These are phyloP conservation scores for Ustilago trichophora DNA, from an alignment of 1,284 basidiomycete genomes.

Conservation along the genomic window DNA sequence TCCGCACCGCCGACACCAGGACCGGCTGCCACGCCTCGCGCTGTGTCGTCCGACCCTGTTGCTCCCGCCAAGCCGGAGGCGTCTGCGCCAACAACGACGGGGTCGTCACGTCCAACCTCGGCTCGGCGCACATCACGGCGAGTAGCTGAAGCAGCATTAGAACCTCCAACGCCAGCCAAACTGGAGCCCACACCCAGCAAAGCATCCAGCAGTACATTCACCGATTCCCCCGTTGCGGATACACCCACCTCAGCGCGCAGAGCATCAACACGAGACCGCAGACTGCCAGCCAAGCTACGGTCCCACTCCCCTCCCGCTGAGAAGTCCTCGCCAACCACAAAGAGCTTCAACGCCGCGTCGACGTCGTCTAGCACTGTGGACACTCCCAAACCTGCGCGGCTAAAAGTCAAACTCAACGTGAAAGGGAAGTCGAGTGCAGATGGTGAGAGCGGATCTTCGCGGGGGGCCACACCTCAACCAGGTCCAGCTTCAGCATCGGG, in stretches of 20 bases:
- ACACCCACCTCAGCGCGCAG: conserved; percentile 1
- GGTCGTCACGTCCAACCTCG: too few species aligned
- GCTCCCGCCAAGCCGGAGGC: too few species aligned
- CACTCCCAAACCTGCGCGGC: too few species aligned
- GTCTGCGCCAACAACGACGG: too few species aligned
- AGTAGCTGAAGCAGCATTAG: too few species aligned
- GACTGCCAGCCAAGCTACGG: conserved; percentile 7
- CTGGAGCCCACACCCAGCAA: too few species aligned
- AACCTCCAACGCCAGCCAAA: too few species aligned
- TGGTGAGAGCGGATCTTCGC: conserved; percentile 17
- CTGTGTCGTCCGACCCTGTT: conserved; percentile 15
- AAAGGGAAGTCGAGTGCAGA: conserved; percentile 2
- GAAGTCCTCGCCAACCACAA: conserved; percentile 2
- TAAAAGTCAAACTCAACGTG: conserved; percentile 19
- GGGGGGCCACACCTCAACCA: conserved; percentile 15
- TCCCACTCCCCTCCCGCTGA: conserved; percentile 7
- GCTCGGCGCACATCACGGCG: too few species aligned
- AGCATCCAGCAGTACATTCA: too few species aligned
- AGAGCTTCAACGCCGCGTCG: too few species aligned
- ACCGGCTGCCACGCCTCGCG: conserved; percentile 19
- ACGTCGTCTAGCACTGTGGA: too few species aligned
- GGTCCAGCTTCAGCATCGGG: background rate
- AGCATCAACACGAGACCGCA: conserved; percentile 20
- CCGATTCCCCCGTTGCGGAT: too few species aligned
- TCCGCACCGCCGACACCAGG: conserved; percentile 40